Percentiles rank a stretch among this genome's conserved stretches.
These are phyloP conservation scores for Barbarea vulgaris DNA, from an alignment of 345 rosid genomes.

Conservation along the genomic window DNA sequence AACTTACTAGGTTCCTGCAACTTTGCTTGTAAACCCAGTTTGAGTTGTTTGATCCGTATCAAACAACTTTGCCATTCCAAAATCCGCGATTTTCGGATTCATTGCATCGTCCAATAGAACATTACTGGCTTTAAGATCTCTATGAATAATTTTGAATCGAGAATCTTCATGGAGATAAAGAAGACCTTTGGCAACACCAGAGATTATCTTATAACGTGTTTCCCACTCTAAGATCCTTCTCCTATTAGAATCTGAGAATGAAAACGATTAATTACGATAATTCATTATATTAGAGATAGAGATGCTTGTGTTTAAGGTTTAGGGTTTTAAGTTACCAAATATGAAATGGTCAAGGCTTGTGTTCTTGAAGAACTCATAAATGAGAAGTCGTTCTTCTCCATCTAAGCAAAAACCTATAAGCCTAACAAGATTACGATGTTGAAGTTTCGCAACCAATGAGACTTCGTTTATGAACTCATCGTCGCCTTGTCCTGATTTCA, in stretches of 20 bases:
- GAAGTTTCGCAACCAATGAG: constrained; percentile 48
- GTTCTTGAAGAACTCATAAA: constrained; percentile 48
- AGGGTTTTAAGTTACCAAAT: constrained; percentile 30
- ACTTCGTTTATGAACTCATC: constrained; percentile 51
- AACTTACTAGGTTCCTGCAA: constrained; percentile 51
- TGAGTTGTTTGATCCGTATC: constrained; percentile 33
- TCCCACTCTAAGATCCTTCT: constrained; percentile 23
- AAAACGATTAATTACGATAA: not conserved
- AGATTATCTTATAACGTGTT: constrained; percentile 18
- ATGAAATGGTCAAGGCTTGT: constrained; percentile 47
- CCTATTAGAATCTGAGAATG: constrained; percentile 19
- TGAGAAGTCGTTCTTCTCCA: constrained; percentile 43
- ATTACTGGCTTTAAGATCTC: constrained; percentile 59
- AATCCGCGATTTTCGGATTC: constrained; percentile 58
- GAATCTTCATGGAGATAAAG: constrained; percentile 51
- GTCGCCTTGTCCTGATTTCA: constrained; percentile 46
- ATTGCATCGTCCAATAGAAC: constrained; percentile 47
- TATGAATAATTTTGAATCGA: constrained; percentile 48
- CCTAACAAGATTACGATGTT: constrained; percentile 49
- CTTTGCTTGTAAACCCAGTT: constrained; percentile 36
- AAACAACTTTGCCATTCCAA: constrained; percentile 51
- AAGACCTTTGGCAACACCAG: constrained; percentile 37
- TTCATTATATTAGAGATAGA: not conserved
- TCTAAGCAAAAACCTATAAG: constrained; percentile 44
- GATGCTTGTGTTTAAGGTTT: not conserved